A percentile compares a stretch with the other conserved stretches of the same genome.
These are phyloP conservation scores for Epichloe gansuensis DNA, from an alignment of 2,329 filamentous ascomycete species.

Conservation along the genomic window DNA sequence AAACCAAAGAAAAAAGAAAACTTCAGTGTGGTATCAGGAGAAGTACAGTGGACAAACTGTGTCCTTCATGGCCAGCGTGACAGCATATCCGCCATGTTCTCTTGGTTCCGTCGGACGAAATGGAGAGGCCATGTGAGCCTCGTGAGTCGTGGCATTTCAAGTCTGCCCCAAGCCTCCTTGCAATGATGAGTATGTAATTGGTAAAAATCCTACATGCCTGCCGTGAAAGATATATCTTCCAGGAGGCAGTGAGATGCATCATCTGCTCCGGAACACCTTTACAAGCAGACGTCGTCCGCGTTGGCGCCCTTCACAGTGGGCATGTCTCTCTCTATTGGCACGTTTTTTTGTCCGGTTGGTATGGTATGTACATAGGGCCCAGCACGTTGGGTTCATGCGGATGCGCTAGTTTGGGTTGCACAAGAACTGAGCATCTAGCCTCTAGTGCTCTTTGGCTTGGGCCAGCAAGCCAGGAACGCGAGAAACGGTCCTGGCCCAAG, in stretches of 20 bases:
- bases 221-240: not conserved
- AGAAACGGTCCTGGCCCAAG: slow-evolving; percentile 3
- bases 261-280: not conserved
- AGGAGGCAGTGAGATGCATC: not conserved
- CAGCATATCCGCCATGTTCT: not conserved
- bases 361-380: slow-evolving; percentile 1
- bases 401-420: slow-evolving; percentile 7
- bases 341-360: slow-evolving; percentile 1
- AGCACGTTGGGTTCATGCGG: slow-evolving; percentile 6
- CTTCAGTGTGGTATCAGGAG: not conserved
- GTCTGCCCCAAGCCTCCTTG: too few species aligned
- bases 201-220: too few species aligned
- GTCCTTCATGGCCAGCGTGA: too few species aligned
- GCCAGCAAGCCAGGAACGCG: too few species aligned
- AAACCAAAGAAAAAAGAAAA: not conserved
- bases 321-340: slow-evolving; percentile 3
- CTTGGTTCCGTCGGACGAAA: not conserved
- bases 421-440: slow-evolving; percentile 3
- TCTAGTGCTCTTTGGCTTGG: not conserved
- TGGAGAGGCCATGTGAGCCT: not conserved
- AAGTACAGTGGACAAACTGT: not conserved
- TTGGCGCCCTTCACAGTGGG: slow-evolving; percentile 1
- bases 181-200: too few species aligned
- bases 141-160: too few species aligned
- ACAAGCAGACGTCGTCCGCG: not conserved